Evolutionary conservation across 2,329 filamentous ascomycete species (phyloP).

Genomic region (Penicillium hesseltinei): DNA sequence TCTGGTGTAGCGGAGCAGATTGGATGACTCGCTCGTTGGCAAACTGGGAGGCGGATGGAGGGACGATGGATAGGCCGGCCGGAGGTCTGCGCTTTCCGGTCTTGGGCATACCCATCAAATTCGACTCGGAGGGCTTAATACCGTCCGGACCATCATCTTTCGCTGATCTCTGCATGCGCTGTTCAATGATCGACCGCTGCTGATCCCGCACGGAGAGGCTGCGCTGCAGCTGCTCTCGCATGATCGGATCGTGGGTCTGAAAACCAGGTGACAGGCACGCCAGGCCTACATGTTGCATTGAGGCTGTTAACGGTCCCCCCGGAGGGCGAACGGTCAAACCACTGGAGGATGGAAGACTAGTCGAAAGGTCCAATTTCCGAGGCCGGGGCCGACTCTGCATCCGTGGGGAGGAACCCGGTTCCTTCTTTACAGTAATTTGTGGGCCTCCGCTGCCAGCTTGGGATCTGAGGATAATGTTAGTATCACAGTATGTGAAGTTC

Average conservation of each 20-base stretch:
- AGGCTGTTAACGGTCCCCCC: slow-evolving; percentile 66
- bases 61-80: slow-evolving; percentile 88
- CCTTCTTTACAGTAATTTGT: slow-evolving; percentile 94
- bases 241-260: slow-evolving; percentile 90
- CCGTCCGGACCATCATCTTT: slow-evolving; percentile 69
- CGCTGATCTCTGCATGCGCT: slow-evolving; percentile 80
- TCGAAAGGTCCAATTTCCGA: slow-evolving; percentile 47
- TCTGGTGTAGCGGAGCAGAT: slow-evolving; percentile 90
- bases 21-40: slow-evolving; percentile 94
- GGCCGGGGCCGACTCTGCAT: slow-evolving; percentile 54
- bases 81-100: slow-evolving; percentile 61
- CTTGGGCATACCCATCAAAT: slow-evolving; percentile 38
- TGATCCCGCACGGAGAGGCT: slow-evolving; percentile 92
- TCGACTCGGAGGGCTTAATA: slow-evolving; percentile 54
- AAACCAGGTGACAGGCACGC: slow-evolving; percentile 95
- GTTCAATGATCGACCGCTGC: slow-evolving; percentile 92
- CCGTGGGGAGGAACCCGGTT: slow-evolving; percentile 78
- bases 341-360: slow-evolving; percentile 45
- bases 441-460: slow-evolving; percentile 54
- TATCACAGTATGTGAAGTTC: neutral
- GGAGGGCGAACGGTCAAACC: slow-evolving; percentile 65
- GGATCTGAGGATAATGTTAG: slow-evolving; percentile 20
- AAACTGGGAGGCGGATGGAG: slow-evolving; percentile 87
- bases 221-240: slow-evolving; percentile 92
- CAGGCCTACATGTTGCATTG: slow-evolving; percentile 87